phyloP scores from a whole-genome alignment of 2,329 filamentous ascomycete species.

The Lecanoromycetidae sp. region DNA sequence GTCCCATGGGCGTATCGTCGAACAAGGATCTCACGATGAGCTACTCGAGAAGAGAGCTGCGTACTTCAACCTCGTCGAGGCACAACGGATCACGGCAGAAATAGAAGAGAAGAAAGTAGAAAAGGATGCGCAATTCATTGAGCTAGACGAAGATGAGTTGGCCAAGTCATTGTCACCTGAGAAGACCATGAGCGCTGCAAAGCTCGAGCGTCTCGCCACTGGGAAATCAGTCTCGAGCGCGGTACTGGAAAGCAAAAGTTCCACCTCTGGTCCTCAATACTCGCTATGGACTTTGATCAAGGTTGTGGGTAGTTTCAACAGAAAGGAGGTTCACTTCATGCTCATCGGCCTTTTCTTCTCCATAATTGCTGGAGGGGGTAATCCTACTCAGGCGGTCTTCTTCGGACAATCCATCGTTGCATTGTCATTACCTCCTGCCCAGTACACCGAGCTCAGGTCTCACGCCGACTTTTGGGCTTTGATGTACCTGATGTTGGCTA shows the following conservation, averaged over 20 bases:
- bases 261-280: conserved; percentile 47
- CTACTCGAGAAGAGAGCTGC: conserved; percentile 59
- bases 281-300: conserved; percentile 64
- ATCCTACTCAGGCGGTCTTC: conserved; percentile 66
- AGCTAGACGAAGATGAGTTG: conserved; percentile 17
- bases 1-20: conserved; percentile 69
- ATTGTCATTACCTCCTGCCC: conserved; percentile 45
- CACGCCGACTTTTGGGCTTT: conserved; percentile 75
- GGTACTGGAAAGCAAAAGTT: conserved; percentile 45
- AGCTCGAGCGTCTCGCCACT: conserved; percentile 35
- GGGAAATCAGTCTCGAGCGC: conserved; percentile 54
- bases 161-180: conserved; percentile 20
- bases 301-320: conserved; percentile 71
- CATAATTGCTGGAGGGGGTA: conserved; percentile 66
- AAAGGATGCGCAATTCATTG: conserved; percentile 22
- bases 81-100: conserved; percentile 64
- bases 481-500: conserved; percentile 78
- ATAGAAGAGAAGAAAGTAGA: conserved; percentile 32
- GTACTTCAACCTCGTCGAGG: conserved; percentile 76
- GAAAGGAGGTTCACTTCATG: conserved; percentile 59
- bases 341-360: conserved; percentile 59
- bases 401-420: conserved; percentile 78
- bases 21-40: conserved; percentile 79
- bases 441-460: conserved; percentile 47
- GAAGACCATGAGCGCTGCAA: conserved; percentile 21